Base-by-base conservation (phyloP, 108 stramenopile genomes). In the Skeletonema costatum region DNA sequence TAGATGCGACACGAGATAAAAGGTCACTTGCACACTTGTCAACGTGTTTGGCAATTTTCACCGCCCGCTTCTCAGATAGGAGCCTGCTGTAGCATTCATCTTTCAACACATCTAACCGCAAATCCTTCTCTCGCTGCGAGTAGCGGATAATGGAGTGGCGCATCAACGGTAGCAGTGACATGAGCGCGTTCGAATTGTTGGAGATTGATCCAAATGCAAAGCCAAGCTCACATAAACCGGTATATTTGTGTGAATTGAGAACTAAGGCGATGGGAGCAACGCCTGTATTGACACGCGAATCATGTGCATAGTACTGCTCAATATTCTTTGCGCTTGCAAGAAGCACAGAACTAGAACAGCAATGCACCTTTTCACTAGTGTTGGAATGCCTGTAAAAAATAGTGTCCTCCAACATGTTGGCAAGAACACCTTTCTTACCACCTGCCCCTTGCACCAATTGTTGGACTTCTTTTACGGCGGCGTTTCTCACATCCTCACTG, bases 191-290 rank as follows among this genome's bases (percentile, higher is more conserved):
- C 19, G 67, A 60, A 46, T 35, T 68, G 42, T 58, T 59, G 7
- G 44, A 5, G 44, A 21, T 42, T 10, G 76, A 77, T 51, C 68
- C 76, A 32, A 77, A 11, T 21, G 76, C 76, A 70, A 77, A 69
- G 17, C 53, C 76, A 61, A 69, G 53, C 25, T 56, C 53, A 25
- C 53, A 56, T 16, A 56, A 4, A 1, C 25, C 53, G 2, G 53
- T 56, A 56, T 25, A 25, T 56, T 46, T 46, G 14, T 56, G 25
- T 56, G 53, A 25, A 29, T 56, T 56, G 53, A 56, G 32, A 32
- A 42, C 25, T 41, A 75, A 10, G 4, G 62, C 68, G 5, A 77
- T 51, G 12, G 68, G 32, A 44, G 31, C 66, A 67, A 36, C 35
- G 2, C 68, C 63, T 50, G 19, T 6, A 46, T 70, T 70, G 10